Conservation (phyloP, 495 filamentous ascomycete genomes). For the Aspergillus campestris region DNA sequence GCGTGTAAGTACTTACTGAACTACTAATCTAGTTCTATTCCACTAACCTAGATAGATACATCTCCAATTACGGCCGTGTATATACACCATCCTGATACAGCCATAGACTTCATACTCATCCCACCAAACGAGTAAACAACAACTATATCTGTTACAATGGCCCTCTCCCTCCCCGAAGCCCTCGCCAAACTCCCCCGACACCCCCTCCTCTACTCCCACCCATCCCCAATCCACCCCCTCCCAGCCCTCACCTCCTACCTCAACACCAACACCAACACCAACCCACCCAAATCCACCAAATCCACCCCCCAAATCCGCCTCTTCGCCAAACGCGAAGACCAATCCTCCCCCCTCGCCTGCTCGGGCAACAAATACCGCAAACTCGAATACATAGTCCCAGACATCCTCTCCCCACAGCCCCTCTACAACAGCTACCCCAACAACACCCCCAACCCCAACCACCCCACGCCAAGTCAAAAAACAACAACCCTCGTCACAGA, state of each 20-base stretch:
- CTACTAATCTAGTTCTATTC: no score
- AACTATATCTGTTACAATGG: slow-evolving; percentile 1
- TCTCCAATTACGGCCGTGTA: no score
- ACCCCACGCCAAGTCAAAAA: not conserved
- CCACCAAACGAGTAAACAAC: not conserved
- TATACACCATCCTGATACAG: not conserved
- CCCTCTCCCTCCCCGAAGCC: slow-evolving; percentile 15
- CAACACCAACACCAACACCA: not conserved
- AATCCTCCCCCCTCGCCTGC: slow-evolving; percentile 26
- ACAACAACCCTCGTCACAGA: slow-evolving; percentile 32
- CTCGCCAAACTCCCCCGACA: slow-evolving; percentile 25
- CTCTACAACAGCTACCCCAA: slow-evolving; percentile 4
- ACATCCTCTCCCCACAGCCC: slow-evolving; percentile 20
- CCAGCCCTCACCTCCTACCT: slow-evolving; percentile 12
- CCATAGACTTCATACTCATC: not conserved
- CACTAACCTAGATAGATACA: no score
- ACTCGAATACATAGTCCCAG: slow-evolving; percentile 34
- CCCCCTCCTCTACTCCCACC: slow-evolving; percentile 22
- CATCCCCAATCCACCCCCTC: slow-evolving; percentile 29
- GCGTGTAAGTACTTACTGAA: no score
- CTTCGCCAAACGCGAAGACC: slow-evolving; percentile 35
- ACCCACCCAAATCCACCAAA: slow-evolving; percentile 1
- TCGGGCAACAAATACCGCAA: slow-evolving; percentile 39
- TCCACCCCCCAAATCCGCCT: slow-evolving; percentile 15
- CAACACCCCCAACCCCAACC: not conserved